Percentiles rank a stretch among this genome's conserved stretches.
phyloP scores from a whole-genome alignment of 768 basidiomycete species.

The Pulveroboletus sp. region DNA sequence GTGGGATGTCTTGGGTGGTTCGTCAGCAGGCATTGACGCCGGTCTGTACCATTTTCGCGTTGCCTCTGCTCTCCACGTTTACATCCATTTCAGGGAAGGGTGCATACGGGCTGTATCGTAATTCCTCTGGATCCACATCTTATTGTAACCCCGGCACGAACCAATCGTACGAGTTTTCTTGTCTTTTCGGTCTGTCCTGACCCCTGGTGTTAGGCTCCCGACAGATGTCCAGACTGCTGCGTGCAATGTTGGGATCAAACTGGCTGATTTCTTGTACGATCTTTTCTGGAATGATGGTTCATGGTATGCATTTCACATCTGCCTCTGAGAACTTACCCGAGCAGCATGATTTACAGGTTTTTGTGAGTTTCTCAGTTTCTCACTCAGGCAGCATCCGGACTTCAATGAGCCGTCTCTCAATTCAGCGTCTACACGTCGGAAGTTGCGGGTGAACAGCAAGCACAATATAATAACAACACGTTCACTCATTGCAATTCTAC shows the following conservation, averaged over 20 bases:
- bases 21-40: slow-evolving; percentile 13
- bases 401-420: background rate
- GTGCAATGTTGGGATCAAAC: slow-evolving; percentile 21
- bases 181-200: background rate
- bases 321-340: background rate
- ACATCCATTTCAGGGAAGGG: slow-evolving; percentile 4
- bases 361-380: slow-evolving; percentile 16
- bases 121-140: background rate
- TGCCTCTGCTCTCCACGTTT: background rate
- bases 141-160: slow-evolving; percentile 21
- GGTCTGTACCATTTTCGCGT: background rate
- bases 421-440: background rate
- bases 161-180: slow-evolving; percentile 12
- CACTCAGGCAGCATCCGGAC: background rate
- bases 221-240: slow-evolving; percentile 18
- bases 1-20: slow-evolving; percentile 11
- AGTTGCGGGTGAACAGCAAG: background rate
- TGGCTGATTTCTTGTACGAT: slow-evolving; percentile 4
- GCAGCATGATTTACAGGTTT: background rate
- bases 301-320: background rate
- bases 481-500: background rate
- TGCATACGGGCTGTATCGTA: slow-evolving; percentile 10
- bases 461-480: background rate
- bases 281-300: background rate
- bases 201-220: slow-evolving; percentile 17